Conservation (phyloP, 495 filamentous ascomycete genomes). For the Daldinia loculata region DNA sequence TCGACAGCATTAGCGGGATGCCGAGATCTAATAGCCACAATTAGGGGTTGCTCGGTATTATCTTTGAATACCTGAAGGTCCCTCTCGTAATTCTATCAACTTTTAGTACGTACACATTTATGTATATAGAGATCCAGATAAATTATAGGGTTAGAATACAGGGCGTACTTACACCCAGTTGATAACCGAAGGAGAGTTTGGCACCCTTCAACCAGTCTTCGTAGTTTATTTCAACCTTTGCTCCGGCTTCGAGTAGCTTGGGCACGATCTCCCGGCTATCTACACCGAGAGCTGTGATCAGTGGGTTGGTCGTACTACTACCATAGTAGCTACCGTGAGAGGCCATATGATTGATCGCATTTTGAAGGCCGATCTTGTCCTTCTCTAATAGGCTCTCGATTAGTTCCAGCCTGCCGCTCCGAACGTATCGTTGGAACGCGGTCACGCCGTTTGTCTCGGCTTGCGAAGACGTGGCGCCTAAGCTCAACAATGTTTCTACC, state of each 20-base stretch:
- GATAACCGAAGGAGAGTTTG: constrained; percentile 41
- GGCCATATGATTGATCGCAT: constrained; percentile 69
- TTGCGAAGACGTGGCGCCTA: constrained; percentile 77
- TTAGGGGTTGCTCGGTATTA: constrained; percentile 64
- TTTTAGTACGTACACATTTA: constrained; percentile 44
- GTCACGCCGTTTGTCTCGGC: constrained; percentile 68
- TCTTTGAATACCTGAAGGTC: constrained; percentile 54
- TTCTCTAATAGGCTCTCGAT: constrained; percentile 62
- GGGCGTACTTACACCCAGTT: constrained; percentile 32
- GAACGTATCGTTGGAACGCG: constrained; percentile 65
- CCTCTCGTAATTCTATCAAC: constrained; percentile 47
- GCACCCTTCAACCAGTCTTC: constrained; percentile 57
- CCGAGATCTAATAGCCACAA: constrained; percentile 62
- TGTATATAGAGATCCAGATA: not conserved
- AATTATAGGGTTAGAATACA: not conserved
- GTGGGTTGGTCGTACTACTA: constrained; percentile 47
- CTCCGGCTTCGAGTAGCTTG: constrained; percentile 54
- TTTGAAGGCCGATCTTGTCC: constrained; percentile 67
- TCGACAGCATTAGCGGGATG: constrained; percentile 62
- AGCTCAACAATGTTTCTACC: constrained; percentile 66
- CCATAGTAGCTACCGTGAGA: constrained; percentile 42
- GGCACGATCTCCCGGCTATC: constrained; percentile 49
- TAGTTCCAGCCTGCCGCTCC: constrained; percentile 57
- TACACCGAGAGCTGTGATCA: constrained; percentile 47
- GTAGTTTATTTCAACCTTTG: constrained; percentile 52